Evolutionary conservation across 306 rosid genomes (phyloP).

Genomic region (Vachellia collinsii): DNA sequence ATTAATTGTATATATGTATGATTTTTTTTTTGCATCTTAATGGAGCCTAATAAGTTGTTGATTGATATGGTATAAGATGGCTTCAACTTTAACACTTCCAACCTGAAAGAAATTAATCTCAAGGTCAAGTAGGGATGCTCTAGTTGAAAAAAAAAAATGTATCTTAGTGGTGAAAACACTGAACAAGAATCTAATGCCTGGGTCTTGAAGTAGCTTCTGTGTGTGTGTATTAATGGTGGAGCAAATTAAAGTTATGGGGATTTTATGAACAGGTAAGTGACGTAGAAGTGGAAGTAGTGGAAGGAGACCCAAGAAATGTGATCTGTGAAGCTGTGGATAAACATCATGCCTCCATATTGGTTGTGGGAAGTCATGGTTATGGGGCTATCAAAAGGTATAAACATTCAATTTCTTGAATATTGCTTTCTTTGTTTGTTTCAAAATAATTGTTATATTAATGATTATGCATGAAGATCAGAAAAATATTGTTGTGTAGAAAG

Average conservation of each 20-base stretch:
- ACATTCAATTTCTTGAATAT: not conserved
- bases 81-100: too few species aligned
- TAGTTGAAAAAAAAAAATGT: too few species aligned
- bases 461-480: not conserved
- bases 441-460: not conserved
- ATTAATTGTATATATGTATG: not conserved
- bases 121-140: too few species aligned
- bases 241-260: not conserved
- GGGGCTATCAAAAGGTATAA: conserved; percentile 78
- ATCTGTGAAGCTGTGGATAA: conserved; percentile 70
- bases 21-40: not conserved
- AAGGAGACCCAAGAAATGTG: conserved; percentile 80
- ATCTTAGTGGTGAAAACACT: not conserved
- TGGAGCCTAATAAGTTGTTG: not conserved
- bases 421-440: not conserved
- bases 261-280: conserved; percentile 58
- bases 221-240: not conserved
- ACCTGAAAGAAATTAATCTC: too few species aligned
- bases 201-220: not conserved
- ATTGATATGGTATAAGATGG: too few species aligned
- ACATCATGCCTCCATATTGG: conserved; percentile 69
- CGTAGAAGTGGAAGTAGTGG: conserved; percentile 52
- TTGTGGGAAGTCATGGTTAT: conserved; percentile 83
- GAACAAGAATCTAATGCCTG: not conserved
- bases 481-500: not conserved